Evolutionary conservation across 192 early-diverging fungal species (phyloP), one percentile per base, ranked within the genome.

Genomic region (Diversispora epigaea): DNA sequence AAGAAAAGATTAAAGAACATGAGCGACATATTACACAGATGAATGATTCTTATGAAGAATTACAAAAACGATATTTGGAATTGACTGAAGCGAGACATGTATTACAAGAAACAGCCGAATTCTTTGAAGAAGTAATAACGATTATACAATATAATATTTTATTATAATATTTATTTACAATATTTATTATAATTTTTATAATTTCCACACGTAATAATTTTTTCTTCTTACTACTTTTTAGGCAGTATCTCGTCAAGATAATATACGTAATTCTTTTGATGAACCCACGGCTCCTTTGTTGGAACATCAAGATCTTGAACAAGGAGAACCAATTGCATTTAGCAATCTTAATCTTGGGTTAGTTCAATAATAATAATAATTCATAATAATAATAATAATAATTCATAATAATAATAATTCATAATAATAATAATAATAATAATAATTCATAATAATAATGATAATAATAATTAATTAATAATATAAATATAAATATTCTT

Each of bases 11-110:
- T 43, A 80, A 75, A 22, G 93, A 93, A 64, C 89, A 94, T 80
- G 96, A 99, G 81, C 81, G 78, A 49, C 89, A 93, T 14, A 85
- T 98, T 32, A 76, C 86, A 55, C 89, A 95, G 73, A 92, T 99
- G 91, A 97, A 95, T 72, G 84, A 81, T 46, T 91, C 92, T 46
- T 89, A 95, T 79, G 94, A 95, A 77, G 90, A 85, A 44, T 86
- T 99, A 49, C 94, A 96, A 80, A 92, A 93, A 76, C 87, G 90
- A 41, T 93, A 91, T 68, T 85, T 97, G 55, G 94, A 98, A 77
- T 85, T 97, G 5, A 91, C 94, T 15, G 98, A 99, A 80, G 85
- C 92, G 71, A 87, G 91, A 77, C 89, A 96, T 78, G 95, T 98
- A 10, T 82, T 99, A 17, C 85, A 90, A 52, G 98, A 98, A 75